Conservation (phyloP, 2,329 filamentous ascomycete genomes). For the Diaporthe aspalathi region DNA sequence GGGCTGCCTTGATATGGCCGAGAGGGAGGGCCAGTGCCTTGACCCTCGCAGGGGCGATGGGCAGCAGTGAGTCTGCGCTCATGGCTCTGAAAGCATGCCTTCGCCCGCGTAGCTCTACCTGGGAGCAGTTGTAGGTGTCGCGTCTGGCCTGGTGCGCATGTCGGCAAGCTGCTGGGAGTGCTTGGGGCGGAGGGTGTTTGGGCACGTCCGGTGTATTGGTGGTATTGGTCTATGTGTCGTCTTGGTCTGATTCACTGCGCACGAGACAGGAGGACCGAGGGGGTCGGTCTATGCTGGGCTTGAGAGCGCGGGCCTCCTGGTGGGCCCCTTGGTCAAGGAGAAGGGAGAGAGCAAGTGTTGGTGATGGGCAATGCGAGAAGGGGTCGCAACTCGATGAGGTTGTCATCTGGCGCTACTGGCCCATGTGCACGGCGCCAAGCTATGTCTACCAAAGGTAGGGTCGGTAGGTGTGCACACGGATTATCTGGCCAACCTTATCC, state of each 20-base stretch:
- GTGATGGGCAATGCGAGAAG: constrained; percentile 26
- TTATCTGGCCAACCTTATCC: constrained; percentile 19
- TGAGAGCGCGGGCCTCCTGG: constrained; percentile 32
- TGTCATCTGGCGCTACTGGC: constrained; percentile 34
- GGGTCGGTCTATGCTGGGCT: neutral
- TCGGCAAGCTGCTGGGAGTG: constrained; percentile 6
- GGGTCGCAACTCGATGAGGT: constrained; percentile 32
- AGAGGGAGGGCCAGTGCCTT: constrained; percentile 88
- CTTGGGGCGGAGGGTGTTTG: constrained; percentile 5
- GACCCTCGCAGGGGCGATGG: constrained; percentile 90
- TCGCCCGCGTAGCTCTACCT: constrained; percentile 28
- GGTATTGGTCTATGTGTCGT: constrained; percentile 3
- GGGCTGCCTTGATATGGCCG: constrained; percentile 83
- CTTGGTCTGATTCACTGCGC: neutral
- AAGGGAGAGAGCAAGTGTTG: neutral
- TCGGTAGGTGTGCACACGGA: neutral
- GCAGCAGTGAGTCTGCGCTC: constrained; percentile 89
- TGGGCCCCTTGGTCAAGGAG: constrained; percentile 27
- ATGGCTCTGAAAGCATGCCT: constrained; percentile 58
- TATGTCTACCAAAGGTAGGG: too few relatives aligned
- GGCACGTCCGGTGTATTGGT: neutral
- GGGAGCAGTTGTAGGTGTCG: constrained; percentile 12
- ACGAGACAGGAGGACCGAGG: constrained; percentile 12
- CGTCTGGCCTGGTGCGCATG: constrained; percentile 26
- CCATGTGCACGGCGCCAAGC: constrained; percentile 10